Percentiles rank a stretch among this genome's conserved stretches.
phyloP scores from a whole-genome alignment of 106 monocot genomes.

The Agapanthus africanus region DNA sequence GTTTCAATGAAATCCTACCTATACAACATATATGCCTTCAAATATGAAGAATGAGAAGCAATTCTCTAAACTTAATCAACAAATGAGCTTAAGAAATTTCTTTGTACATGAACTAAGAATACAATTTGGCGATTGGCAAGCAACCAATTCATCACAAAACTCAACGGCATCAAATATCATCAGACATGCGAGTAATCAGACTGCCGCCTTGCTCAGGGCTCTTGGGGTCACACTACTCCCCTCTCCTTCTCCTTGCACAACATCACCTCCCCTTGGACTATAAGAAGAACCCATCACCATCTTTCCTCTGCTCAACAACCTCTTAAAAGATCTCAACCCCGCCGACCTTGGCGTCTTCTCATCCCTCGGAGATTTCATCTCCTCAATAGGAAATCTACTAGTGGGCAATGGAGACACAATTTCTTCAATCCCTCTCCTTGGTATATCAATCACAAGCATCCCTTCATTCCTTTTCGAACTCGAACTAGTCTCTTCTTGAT shows the following conservation, averaged over 20 bases:
- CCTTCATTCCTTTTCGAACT: conserved; percentile 7
- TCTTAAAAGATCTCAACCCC: conserved; percentile 2
- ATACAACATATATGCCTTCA: too few species aligned
- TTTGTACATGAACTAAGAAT: too few species aligned
- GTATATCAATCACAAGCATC: conserved; percentile 10
- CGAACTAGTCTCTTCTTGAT: background rate
- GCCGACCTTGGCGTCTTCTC: conserved; percentile 4
- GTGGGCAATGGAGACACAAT: conserved; percentile 4
- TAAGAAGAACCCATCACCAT: background rate
- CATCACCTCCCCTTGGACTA: conserved; percentile 10
- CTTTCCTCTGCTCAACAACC: conserved; percentile 9
- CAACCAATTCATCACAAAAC: too few species aligned
- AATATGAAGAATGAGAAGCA: too few species aligned
- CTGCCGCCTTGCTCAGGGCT: background rate
- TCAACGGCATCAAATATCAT: too few species aligned
- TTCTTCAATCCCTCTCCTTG: background rate
- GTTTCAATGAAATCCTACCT: too few species aligned
- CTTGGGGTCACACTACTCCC: conserved; percentile 11
- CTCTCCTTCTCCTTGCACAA: conserved; percentile 18
- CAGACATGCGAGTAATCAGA: too few species aligned
- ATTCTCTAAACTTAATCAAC: too few species aligned
- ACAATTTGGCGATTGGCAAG: too few species aligned
- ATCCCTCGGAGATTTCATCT: background rate
- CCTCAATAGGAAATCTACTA: conserved; percentile 4
- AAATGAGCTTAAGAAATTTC: too few species aligned